phyloP scores from a whole-genome alignment of 2,329 filamentous ascomycete genomes.

The Clonostachys rosea region DNA sequence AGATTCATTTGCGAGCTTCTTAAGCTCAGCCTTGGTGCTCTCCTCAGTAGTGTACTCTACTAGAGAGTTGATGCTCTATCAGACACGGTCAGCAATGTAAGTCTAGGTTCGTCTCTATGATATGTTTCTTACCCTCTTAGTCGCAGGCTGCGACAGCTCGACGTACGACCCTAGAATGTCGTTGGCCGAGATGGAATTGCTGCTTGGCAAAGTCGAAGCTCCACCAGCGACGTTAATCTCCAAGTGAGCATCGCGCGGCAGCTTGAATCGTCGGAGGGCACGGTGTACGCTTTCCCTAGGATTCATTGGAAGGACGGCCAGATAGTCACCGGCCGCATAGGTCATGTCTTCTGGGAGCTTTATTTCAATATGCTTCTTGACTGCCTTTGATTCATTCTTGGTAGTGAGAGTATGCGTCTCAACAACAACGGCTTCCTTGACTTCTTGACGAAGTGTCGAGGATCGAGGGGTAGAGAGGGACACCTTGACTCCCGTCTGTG shows the following conservation, averaged over 20 bases:
- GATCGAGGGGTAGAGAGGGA: constrained; percentile 47
- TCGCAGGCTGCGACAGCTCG: constrained; percentile 64
- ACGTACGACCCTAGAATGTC: constrained; percentile 63
- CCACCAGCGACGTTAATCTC: constrained; percentile 40
- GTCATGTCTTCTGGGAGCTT: constrained; percentile 55
- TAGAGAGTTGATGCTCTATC: constrained; percentile 22
- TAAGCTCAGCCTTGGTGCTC: constrained; percentile 19
- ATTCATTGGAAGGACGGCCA: constrained; percentile 65
- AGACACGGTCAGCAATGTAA: constrained; percentile 25
- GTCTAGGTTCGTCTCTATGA: not conserved
- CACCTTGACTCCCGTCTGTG: constrained; percentile 16
- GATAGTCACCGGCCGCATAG: constrained; percentile 67
- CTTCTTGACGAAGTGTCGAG: constrained; percentile 51
- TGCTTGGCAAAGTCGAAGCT: constrained; percentile 42
- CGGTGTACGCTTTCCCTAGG: constrained; percentile 52
- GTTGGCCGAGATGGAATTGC: constrained; percentile 49
- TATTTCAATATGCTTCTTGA: constrained; percentile 58
- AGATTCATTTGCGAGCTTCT: constrained; percentile 25
- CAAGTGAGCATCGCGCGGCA: constrained; percentile 61
- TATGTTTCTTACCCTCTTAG: constrained; percentile 45
- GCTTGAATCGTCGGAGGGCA: constrained; percentile 54
- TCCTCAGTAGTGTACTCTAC: constrained; percentile 22
- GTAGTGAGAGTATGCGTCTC: constrained; percentile 43
- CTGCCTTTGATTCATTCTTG: constrained; percentile 29
- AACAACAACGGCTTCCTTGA: constrained; percentile 53